Conservation (phyloP, 2,329 filamentous ascomycete species). For the Biscogniauxia sp. region DNA sequence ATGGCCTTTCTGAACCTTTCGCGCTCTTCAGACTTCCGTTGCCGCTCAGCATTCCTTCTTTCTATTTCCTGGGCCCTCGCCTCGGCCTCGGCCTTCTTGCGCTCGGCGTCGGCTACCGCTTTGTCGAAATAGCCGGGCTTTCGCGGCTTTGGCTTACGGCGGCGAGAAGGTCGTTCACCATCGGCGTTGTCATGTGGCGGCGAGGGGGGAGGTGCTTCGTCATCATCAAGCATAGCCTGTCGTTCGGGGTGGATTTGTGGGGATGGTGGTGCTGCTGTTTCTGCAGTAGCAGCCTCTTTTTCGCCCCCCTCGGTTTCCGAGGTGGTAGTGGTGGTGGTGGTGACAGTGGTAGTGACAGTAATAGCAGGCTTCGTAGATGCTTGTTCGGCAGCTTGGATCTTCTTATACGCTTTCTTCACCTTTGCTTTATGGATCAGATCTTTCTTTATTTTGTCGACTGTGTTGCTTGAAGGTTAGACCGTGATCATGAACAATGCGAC, state of each 20-base stretch:
- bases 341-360: constrained; percentile 14
- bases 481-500: neutral
- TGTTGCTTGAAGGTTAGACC: constrained; percentile 8
- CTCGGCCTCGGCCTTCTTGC: constrained; percentile 42
- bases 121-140: constrained; percentile 63
- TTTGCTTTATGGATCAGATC: constrained; percentile 90
- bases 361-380: constrained; percentile 15
- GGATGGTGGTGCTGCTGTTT: constrained; percentile 9
- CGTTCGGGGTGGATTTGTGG: constrained; percentile 40
- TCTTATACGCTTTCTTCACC: constrained; percentile 87
- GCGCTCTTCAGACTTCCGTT: constrained; percentile 63
- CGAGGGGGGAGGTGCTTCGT: constrained; percentile 13
- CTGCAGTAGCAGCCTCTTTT: constrained; percentile 15
- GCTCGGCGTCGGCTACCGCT: constrained; percentile 51
- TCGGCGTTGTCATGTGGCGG: constrained; percentile 11
- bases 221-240: constrained; percentile 38
- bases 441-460: constrained; percentile 86
- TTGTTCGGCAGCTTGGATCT: constrained; percentile 64
- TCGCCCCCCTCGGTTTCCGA: constrained; percentile 14
- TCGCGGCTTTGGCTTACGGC: constrained; percentile 40
- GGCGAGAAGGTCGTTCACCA: constrained; percentile 16
- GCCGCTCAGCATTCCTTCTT: constrained; percentile 59
- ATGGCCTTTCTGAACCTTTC: constrained; percentile 64
- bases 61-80: constrained; percentile 40
- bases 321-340: constrained; percentile 1